A percentile compares a stretch with the other conserved stretches of the same genome.
Evolutionary conservation across 441 rosid species (phyloP).

Genomic region (Jatropha multifida): DNA sequence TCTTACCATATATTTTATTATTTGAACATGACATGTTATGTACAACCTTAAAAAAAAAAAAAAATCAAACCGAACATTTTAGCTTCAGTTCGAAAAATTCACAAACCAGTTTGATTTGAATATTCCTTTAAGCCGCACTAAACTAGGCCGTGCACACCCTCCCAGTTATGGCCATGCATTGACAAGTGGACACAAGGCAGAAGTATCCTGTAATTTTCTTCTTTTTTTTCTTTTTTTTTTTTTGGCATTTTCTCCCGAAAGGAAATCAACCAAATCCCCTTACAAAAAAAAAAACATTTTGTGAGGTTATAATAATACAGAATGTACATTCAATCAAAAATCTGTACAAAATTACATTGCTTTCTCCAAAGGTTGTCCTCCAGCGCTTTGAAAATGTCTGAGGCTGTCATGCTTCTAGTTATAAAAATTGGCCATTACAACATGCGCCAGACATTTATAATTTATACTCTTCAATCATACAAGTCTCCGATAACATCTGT

Average conservation of each 20-base stretch:
- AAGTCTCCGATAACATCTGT: constrained; percentile 32
- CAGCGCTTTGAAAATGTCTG: constrained; percentile 28
- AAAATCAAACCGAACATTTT: too few relatives aligned
- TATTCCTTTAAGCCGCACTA: too few relatives aligned
- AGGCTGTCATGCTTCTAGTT: constrained; percentile 9
- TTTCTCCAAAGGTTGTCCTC: constrained; percentile 21
- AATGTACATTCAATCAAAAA: constrained; percentile 39
- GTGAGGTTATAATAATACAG: constrained; percentile 44
- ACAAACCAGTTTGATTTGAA: too few relatives aligned
- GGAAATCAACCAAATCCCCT: constrained; percentile 23
- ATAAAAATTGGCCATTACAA: constrained; percentile 1
- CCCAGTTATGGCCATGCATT: neutral
- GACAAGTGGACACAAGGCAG: neutral
- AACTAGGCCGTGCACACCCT: too few relatives aligned
- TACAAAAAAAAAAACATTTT: constrained; percentile 18
- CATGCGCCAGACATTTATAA: neutral
- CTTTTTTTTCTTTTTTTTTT: neutral
- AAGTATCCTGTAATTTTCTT: constrained; percentile 16
- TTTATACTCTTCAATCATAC: constrained; percentile 29
- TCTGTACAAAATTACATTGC: constrained; percentile 47
- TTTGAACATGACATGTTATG: too few relatives aligned
- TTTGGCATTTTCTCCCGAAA: neutral
- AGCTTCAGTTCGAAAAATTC: too few relatives aligned
- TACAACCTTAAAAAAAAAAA: too few relatives aligned
- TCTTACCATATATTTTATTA: too few relatives aligned